These are phyloP conservation scores for Leptodontidium sp. DNA, from an alignment of 2,329 filamentous ascomycete genomes.

Conservation along the genomic window DNA sequence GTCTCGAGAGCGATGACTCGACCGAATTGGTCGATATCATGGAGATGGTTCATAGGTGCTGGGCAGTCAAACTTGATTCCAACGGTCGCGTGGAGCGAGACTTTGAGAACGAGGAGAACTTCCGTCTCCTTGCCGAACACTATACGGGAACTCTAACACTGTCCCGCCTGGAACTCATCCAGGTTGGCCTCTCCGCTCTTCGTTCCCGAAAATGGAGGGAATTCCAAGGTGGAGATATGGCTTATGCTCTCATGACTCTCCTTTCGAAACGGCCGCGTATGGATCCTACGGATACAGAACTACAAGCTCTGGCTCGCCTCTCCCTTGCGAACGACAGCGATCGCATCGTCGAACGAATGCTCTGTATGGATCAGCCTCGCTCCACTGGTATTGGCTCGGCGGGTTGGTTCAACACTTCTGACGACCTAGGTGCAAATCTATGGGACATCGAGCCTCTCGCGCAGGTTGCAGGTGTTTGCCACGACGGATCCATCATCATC, in stretches of 20 bases:
- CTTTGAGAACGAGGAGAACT: constrained; percentile 1
- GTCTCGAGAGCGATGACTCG: not conserved
- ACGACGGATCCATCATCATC: constrained; percentile 44
- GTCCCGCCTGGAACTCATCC: constrained; percentile 43
- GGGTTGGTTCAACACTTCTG: constrained; percentile 37
- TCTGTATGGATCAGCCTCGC: constrained; percentile 34
- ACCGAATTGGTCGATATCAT: constrained; percentile 9
- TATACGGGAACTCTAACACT: constrained; percentile 35
- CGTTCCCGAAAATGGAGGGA: constrained; percentile 25
- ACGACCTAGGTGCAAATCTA: constrained; percentile 43
- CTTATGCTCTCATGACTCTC: constrained; percentile 47
- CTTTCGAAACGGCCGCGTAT: constrained; percentile 41
- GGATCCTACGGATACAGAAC: constrained; percentile 40
- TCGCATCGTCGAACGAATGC: constrained; percentile 44
- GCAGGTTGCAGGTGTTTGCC: constrained; percentile 46
- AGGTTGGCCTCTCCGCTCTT: constrained; percentile 40
- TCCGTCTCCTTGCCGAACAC: constrained; percentile 17
- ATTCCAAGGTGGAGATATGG: constrained; percentile 40
- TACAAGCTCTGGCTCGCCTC: constrained; percentile 45
- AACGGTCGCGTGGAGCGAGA: not conserved
- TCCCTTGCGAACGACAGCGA: constrained; percentile 46
- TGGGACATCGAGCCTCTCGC: constrained; percentile 47
- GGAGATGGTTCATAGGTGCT: constrained; percentile 13
- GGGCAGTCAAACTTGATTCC: not conserved
- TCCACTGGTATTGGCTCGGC: not conserved